Evolutionary conservation across 2,329 filamentous ascomycete species (phyloP), one percentile per base, ranked within the genome.

Genomic region (Atkinsonella texensis): DNA sequence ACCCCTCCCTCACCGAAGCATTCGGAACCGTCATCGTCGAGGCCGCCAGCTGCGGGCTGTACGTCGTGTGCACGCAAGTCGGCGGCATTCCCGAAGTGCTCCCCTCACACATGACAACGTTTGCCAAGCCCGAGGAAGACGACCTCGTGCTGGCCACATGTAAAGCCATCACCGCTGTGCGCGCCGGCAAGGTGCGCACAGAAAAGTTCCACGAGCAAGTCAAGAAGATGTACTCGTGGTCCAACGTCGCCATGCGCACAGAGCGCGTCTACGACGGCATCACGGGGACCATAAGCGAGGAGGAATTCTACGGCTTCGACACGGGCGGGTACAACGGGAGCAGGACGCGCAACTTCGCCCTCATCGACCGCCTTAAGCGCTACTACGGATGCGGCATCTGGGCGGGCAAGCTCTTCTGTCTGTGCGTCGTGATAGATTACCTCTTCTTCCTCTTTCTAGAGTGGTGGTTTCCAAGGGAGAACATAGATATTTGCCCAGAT

Each of bases 341-440:
- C 56, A 80, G 82, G 8, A 82, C 89, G 9, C 86, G 88, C 60
- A 91, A 88, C 60, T 95, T 95, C 63, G 87, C 91, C 6, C 77
- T 98, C 44, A 96, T 98, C 56, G 93, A 98, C 65, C 81, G 93
- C 18, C 71, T 98, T 18, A 98, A 98, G 70, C 76, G 93, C 53
- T 98, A 98, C 68, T 98, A 96, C 63, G 93, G 93, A 9, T 98
- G 94, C 63, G 93, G 93, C 35, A 91, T 97, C 48, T 98, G 93
- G 93, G 93, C 93, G 0, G 93, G 93, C 38, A 98, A 98, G 69
- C 74, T 98, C 9, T 98, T 98, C 63, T 96, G 93, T 62, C 74
- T 98, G 1, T 96, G 91, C 57, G 90, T 90, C 11, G 83, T 97
- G 52, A 84, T 98, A 49, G 93, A 98, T 68, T 98, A 95, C 61